Evolutionary conservation across 2,329 filamentous ascomycete species (phyloP), one percentile per base, ranked within the genome.

Genomic region (Bipolaris bicolor): DNA sequence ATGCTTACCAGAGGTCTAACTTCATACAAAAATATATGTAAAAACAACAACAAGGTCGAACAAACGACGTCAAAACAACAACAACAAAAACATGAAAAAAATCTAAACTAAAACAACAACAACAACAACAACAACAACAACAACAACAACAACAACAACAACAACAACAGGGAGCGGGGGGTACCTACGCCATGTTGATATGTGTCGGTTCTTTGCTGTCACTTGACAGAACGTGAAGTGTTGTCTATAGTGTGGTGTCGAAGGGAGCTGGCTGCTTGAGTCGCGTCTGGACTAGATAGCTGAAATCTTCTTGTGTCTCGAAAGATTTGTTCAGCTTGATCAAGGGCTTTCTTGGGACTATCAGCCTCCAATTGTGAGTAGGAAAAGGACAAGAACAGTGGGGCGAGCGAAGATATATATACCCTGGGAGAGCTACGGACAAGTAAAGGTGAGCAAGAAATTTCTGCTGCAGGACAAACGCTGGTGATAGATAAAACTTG

Each of bases 291-390:
- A 49, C 74, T 73, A 76, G 54, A 76, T 73, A 3, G 66, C 66
- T 45, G 73, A 73, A 40, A 75, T 75, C 4, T 51, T 57, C 52
- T 48, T n/a, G 58, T 62, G n/a, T 61, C 49, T 26, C 63, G 59
- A 33, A 75, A 75, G 2, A 75, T 71, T 7, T 67, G 50, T 26
- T 74, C 71, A 13, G 71, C 72, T 24, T 72, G 55, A 20, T 71
- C 67, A 6, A 75, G 54, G 3, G 69, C 72, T 49, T 65, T 66
- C 44, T 66, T 64, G 29, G 69, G 70, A 7, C 48, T 60, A 2
- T 46, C 47, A n/a, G 43, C 39, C 24, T 65, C 66, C 1, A 49
- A 48, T 50, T 70, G 69, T 15, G 68, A 71, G 49, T 72, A 70
- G 31, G 66, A 71, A 7, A 15, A 26, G 52, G 20, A 41, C 9